phyloP scores from a whole-genome alignment of 2,329 filamentous ascomycete species.

The Huntiella moniliformis region DNA sequence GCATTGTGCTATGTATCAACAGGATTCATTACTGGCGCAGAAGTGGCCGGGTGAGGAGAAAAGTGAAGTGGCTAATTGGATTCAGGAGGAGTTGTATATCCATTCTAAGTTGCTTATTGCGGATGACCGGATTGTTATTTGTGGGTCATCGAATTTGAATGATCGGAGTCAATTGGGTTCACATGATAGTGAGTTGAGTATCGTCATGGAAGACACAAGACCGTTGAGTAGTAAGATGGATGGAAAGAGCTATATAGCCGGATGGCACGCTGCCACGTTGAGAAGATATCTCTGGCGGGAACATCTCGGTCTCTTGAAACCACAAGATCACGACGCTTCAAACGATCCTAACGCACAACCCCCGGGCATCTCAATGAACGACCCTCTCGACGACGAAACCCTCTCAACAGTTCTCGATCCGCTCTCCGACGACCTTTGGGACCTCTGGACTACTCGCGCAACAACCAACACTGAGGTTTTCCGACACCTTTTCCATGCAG shows the following conservation, averaged over 20 bases:
- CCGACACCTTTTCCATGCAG: conserved; percentile 65
- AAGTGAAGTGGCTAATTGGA: conserved; percentile 68
- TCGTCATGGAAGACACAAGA: conserved; percentile 73
- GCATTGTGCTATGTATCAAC: conserved; percentile 52
- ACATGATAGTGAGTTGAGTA: conserved; percentile 79
- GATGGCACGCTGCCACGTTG: conserved; percentile 65
- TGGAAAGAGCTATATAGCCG: conserved; percentile 56
- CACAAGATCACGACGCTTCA: conserved; percentile 49
- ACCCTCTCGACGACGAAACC: conserved; percentile 38
- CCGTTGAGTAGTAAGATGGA: conserved; percentile 57
- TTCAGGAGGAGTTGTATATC: conserved; percentile 92
- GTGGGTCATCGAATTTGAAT: conserved; percentile 79
- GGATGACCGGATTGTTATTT: conserved; percentile 70
- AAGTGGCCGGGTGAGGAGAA: conserved; percentile 60
- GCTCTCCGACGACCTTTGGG: conserved; percentile 44
- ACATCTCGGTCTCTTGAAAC: conserved; percentile 63
- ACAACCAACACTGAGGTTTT: conserved; percentile 56
- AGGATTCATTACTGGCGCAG: conserved; percentile 44
- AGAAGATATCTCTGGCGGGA: conserved; percentile 76
- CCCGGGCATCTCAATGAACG: conserved; percentile 47
- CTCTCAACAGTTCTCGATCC: conserved; percentile 54
- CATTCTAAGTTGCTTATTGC: conserved; percentile 82
- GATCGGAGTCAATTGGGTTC: conserved; percentile 74
- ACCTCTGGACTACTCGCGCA: conserved; percentile 50
- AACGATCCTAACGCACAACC: conserved; percentile 57